Conservation (phyloP, 1,284 basidiomycete genomes). For the Leccinum ponderosum region DNA sequence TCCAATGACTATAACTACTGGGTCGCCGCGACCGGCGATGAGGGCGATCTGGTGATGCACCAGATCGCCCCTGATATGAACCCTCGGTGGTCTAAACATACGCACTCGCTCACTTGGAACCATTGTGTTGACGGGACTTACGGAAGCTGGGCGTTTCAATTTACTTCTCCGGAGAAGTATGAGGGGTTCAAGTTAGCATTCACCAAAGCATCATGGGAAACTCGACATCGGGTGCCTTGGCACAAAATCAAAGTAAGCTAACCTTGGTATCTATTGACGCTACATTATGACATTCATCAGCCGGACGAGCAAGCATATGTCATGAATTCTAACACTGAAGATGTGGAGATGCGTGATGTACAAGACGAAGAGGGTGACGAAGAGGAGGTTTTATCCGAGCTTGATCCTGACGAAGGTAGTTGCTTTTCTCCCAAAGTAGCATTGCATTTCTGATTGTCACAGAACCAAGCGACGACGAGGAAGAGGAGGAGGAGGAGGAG, state of each 20-base stretch:
- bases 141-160: slow-evolving; percentile 86
- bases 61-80: slow-evolving; percentile 73
- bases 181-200: slow-evolving; percentile 67
- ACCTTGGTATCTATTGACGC: not conserved
- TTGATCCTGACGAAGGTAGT: slow-evolving; percentile 58
- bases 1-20: slow-evolving; percentile 57
- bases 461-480: slow-evolving; percentile 57
- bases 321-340: slow-evolving; percentile 68
- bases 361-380: slow-evolving; percentile 75
- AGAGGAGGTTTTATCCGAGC: slow-evolving; percentile 67
- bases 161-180: slow-evolving; percentile 61
- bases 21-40: slow-evolving; percentile 57
- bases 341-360: slow-evolving; percentile 84
- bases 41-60: slow-evolving; percentile 59
- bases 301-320: slow-evolving; percentile 81
- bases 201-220: slow-evolving; percentile 81
- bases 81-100: slow-evolving; percentile 63
- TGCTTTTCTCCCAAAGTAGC: slow-evolving; percentile 3
- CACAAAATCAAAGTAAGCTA: slow-evolving; percentile 75
- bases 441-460: slow-evolving; percentile 11
- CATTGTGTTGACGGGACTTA: slow-evolving; percentile 60
- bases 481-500: slow-evolving; percentile 60
- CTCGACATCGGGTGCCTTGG: slow-evolving; percentile 75
- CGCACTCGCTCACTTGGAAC: slow-evolving; percentile 85
- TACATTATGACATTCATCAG: slow-evolving; percentile 29